Evolutionary conservation across 2,329 filamentous ascomycete species (phyloP), one percentile per base, ranked within the genome.

Genomic region (Aspergillus sergii): DNA sequence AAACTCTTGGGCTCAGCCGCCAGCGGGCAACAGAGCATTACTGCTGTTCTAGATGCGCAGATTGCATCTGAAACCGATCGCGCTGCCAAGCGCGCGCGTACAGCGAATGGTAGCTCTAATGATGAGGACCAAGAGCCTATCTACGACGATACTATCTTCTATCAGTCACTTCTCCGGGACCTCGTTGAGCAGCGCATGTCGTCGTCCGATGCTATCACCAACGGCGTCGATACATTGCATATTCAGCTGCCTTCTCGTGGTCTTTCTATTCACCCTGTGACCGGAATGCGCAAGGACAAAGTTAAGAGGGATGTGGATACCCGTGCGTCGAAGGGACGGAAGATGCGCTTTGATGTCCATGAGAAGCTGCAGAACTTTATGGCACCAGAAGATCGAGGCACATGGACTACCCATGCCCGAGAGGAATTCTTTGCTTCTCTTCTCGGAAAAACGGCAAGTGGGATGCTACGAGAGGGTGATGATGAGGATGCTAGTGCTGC

Each of bases 361-460:
- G 94, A 98, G 82, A 98, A 98, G 82, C 79, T 99, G 73, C 92
- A 97, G 81, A 97, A 97, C 78, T 98, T 98, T 75, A 97, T 97
- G 93, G 94, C 94, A 12, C 89, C 93, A 0, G 93, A 97, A 76
- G 91, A 96, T 75, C 84, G 92, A 59, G 85, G 90, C 4, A 79
- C 78, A 19, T 99, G 95, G 95, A 91, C 92, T 65, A 88, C 90
- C 68, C 85, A 87, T 64, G 93, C 94, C 60, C 88, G 93, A 63
- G 92, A 95, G 43, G 81, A 83, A 62, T 88, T 94, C 76, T 94
- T 94, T 74, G 88, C 88, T 16, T 90, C 89, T 30, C 77, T 94
- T 66, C 87, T 94, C 67, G 91, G 91, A 0, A 75, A 71, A 61
- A 76, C 75, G 55, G 88, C 90, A 72, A 89, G 88, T 75, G 84